Percentiles rank a stretch among this genome's conserved stretches.
Evolutionary conservation across 345 rosid genomes (phyloP).

Genomic region (Camelina hispida): DNA sequence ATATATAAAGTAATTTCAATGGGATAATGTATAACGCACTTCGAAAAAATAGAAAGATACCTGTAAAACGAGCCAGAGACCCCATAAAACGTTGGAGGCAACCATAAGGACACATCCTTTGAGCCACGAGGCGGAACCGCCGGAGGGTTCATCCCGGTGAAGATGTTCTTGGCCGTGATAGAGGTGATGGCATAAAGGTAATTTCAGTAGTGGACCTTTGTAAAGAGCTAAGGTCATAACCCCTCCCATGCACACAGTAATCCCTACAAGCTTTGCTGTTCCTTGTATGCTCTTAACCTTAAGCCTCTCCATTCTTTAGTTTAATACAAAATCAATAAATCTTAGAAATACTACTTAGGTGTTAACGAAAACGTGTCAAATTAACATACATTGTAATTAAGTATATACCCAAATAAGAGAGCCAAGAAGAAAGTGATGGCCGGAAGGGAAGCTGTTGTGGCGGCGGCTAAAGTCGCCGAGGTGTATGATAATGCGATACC

Average conservation of each 20-base stretch:
- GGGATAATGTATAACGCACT: not conserved
- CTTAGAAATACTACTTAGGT: not conserved
- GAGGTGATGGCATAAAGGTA: constrained; percentile 50
- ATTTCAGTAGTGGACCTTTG: constrained; percentile 67
- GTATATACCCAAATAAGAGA: constrained; percentile 61
- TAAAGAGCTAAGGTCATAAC: constrained; percentile 68
- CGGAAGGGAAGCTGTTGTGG: constrained; percentile 80
- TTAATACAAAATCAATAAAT: not conserved
- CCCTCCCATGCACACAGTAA: constrained; percentile 68
- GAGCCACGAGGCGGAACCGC: constrained; percentile 64
- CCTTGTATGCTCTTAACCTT: constrained; percentile 65
- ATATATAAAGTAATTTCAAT: not conserved
- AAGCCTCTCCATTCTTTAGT: constrained; percentile 67
- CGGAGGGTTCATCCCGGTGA: constrained; percentile 28
- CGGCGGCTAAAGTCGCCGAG: constrained; percentile 85
- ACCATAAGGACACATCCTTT: constrained; percentile 90
- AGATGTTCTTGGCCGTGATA: constrained; percentile 34
- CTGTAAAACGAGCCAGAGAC: constrained; percentile 91
- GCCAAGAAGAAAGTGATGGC: constrained; percentile 94
- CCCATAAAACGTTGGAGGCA: constrained; percentile 69
- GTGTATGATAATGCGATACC: constrained; percentile 80
- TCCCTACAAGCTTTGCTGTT: constrained; percentile 68
- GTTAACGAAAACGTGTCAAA: not conserved
- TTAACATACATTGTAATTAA: not conserved
- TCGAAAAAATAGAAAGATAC: constrained; percentile 36